Conservation (phyloP, 2,329 filamentous ascomycete species). For the Aureobasidium uvarum region DNA sequence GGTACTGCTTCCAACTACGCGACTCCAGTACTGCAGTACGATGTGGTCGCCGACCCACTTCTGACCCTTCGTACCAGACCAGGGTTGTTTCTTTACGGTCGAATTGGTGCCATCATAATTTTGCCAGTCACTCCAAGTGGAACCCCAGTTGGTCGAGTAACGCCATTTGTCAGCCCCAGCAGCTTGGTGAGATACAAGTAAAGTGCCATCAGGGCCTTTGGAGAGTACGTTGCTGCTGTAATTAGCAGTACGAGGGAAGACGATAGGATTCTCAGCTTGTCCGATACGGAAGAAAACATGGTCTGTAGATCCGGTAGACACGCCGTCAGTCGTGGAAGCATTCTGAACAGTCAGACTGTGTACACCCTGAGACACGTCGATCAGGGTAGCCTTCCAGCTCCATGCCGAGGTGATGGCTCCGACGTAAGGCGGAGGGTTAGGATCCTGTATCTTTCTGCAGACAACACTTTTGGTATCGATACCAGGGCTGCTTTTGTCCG, state of each 20-base stretch:
- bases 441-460: constrained; percentile 46
- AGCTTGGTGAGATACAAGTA: constrained; percentile 58
- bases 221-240: constrained; percentile 57
- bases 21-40: constrained; percentile 62
- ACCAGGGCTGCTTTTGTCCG: constrained; percentile 45
- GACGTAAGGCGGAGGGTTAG: constrained; percentile 42
- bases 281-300: constrained; percentile 63
- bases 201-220: constrained; percentile 40
- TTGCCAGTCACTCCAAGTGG: constrained; percentile 58
- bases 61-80: constrained; percentile 59
- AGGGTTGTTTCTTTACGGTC: constrained; percentile 50
- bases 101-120: constrained; percentile 55
- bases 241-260: constrained; percentile 57
- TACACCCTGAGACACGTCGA: constrained; percentile 60
- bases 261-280: constrained; percentile 57
- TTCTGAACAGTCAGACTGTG: constrained; percentile 60
- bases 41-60: constrained; percentile 62
- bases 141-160: constrained; percentile 62
- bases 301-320: constrained; percentile 54
- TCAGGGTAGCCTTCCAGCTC: constrained; percentile 54
- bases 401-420: constrained; percentile 56
- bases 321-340: constrained; percentile 46
- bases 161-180: constrained; percentile 62
- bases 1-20: constrained; percentile 57
- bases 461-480: constrained; percentile 48